These are phyloP conservation scores for Apophysomyces variabilis DNA, from an alignment of 371 early-diverging fungal species.

Conservation along the genomic window DNA sequence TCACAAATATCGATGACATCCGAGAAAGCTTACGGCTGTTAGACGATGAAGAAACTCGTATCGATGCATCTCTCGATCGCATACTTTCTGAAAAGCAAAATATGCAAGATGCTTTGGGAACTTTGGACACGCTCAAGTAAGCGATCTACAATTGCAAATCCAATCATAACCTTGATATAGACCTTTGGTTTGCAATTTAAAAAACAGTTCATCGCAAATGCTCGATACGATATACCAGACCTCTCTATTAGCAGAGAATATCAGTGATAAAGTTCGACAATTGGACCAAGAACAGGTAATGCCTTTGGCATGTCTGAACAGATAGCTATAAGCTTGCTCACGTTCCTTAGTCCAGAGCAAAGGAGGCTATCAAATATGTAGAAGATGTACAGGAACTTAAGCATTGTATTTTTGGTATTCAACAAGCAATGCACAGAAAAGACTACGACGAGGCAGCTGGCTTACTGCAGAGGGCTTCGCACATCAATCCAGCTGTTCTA, in stretches of 20 bases:
- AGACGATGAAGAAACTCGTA: constrained; percentile 69
- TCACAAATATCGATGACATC: constrained; percentile 71
- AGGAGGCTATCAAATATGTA: constrained; percentile 69
- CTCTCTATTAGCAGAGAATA: constrained; percentile 74
- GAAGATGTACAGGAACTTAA: constrained; percentile 80
- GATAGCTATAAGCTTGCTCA: not conserved
- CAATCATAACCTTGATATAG: constrained; percentile 34
- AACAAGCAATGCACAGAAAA: constrained; percentile 67
- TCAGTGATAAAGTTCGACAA: constrained; percentile 82
- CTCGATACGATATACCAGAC: constrained; percentile 70
- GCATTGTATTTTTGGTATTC: constrained; percentile 72
- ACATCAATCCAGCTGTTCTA: constrained; percentile 67
- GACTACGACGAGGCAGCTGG: constrained; percentile 82
- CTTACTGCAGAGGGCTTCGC: constrained; percentile 68
- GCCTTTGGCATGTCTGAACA: not conserved
- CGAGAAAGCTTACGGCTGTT: constrained; percentile 65
- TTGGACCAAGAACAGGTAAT: constrained; percentile 77
- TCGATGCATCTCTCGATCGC: constrained; percentile 67
- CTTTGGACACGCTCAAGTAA: constrained; percentile 59
- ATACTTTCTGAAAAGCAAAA: constrained; percentile 45
- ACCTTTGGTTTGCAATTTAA: constrained; percentile 62
- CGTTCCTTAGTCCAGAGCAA: constrained; percentile 61
- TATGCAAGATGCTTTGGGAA: constrained; percentile 29
- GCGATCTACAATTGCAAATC: not conserved
- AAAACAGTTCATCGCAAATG: constrained; percentile 57